Base-by-base conservation (phyloP, 164 flowering plant species). In the Brasenia schreberi region DNA sequence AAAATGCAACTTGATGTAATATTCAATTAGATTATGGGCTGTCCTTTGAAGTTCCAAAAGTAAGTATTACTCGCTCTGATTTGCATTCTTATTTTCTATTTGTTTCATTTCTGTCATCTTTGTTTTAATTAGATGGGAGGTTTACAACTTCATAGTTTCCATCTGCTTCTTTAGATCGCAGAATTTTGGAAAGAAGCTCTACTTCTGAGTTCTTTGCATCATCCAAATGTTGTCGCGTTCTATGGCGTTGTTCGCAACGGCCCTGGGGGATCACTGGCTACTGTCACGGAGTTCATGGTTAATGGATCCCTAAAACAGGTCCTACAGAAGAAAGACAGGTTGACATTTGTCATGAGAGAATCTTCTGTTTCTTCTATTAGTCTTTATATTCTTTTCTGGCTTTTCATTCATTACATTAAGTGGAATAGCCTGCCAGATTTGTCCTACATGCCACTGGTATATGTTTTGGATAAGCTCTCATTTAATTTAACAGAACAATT, bases 131-230 rank as follows among this genome's bases (percentile, higher is more conserved):
- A 7, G 12, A n/a, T 19, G 7, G 19, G 12, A 60, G 62, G n/a
- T 2, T 60, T 60, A 18, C 12, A 11, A 7, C 62, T n/a, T 7
- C 18, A 60, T 60, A 11, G 43, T 67, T 61, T 61, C 18, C 18
- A n/a, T 61, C 9, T 19, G 33, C 64, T 60, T 12, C 58, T 4
- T 70, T 66, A 94, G 99, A 94, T 94, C 74, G 93, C 96, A 16
- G 99, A 94, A 77, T 94, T 94, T 78, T 94, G 99, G 99, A 94
- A 87, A 79, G 99, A 94, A 79, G 99, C 99, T 73, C 75, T 83
- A 79, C 81, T 89, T 70, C 75, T 94, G 72, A 83, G 97, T 77
- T 89, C 97, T 5, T 73, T 91, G 76, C 99, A 94, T 68, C 99
- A 94, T 78, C 99, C 99, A 68, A 94, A 94, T 87, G 96, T 94